A percentile compares a stretch with the other conserved stretches of the same genome.
These are phyloP conservation scores for Acorus gramineus DNA, from an alignment of 106 monocot species.

Conservation along the genomic window DNA sequence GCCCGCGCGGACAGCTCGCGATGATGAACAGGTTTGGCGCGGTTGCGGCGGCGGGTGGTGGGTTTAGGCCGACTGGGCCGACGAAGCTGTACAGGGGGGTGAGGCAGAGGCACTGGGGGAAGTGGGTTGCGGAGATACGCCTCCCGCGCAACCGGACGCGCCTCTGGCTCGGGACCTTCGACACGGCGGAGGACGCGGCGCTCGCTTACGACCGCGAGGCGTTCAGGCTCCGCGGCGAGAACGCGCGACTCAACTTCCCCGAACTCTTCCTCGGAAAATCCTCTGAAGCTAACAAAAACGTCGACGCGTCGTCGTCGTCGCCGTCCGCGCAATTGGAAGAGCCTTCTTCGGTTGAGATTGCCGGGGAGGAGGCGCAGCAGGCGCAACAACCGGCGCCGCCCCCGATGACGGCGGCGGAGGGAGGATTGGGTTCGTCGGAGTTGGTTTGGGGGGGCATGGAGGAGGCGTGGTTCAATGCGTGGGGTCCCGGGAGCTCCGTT, in stretches of 20 bases:
- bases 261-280: slow-evolving; percentile 50
- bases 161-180: slow-evolving; percentile 93
- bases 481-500: slow-evolving; percentile 77
- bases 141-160: slow-evolving; percentile 69
- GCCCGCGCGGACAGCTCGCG: slow-evolving; percentile 32
- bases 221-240: slow-evolving; percentile 75
- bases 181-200: slow-evolving; percentile 91
- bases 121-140: slow-evolving; percentile 68
- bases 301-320: not conserved
- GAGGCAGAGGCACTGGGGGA: slow-evolving; percentile 66
- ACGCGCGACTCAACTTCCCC: slow-evolving; percentile 84
- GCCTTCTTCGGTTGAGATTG: too few species aligned
- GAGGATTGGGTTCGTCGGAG: not conserved
- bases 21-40: slow-evolving; percentile 14
- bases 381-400: not conserved
- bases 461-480: slow-evolving; percentile 61
- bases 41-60: too few species aligned
- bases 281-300: not conserved
- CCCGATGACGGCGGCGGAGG: not conserved
- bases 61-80: not conserved
- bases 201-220: slow-evolving; percentile 90
- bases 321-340: not conserved
- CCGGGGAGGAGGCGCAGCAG: not conserved
- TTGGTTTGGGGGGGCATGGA: slow-evolving; percentile 43
- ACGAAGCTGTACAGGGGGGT: slow-evolving; percentile 59